A percentile compares a stretch with the other conserved stretches of the same genome.
Conservation (phyloP, 1,284 basidiomycete species). For the Cutaneotrichosporon dermatis region DNA sequence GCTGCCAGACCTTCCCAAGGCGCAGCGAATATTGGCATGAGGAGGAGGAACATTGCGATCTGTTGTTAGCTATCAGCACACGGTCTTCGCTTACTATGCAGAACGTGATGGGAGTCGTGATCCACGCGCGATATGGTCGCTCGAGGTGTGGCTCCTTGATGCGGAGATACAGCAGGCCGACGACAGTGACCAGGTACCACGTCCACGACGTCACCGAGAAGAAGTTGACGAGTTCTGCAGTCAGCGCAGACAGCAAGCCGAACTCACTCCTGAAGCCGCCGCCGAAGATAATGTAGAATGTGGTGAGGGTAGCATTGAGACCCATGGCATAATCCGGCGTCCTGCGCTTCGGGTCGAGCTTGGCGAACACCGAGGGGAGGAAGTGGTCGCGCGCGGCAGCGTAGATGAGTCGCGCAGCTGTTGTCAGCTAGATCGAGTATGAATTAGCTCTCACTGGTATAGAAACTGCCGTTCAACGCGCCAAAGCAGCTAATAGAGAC, state of each 20-base stretch:
- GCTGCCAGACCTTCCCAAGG: conserved; percentile 83
- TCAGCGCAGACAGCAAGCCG: not conserved
- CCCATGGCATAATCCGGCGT: conserved; percentile 82
- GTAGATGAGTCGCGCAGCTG: conserved; percentile 70
- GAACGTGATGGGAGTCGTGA: conserved; percentile 84
- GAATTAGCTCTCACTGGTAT: too few species aligned
- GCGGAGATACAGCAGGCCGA: conserved; percentile 81
- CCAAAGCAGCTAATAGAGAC: conserved; percentile 94
- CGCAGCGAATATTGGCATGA: conserved; percentile 92
- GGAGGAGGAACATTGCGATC: conserved; percentile 85
- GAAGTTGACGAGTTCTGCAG: conserved; percentile 67
- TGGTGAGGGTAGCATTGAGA: conserved; percentile 69
- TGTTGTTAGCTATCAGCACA: conserved; percentile 39
- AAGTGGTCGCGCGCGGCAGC: conserved; percentile 84
- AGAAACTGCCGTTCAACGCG: conserved; percentile 79
- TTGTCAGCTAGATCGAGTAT: conserved; percentile 11
- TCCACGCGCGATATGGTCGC: conserved; percentile 86
- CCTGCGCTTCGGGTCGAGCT: conserved; percentile 63
- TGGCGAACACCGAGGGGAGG: conserved; percentile 74
- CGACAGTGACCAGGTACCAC: conserved; percentile 84
- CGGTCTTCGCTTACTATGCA: conserved; percentile 62
- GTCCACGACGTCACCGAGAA: conserved; percentile 61
- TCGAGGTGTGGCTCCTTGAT: conserved; percentile 86
- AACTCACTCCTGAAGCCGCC: conserved; percentile 71
- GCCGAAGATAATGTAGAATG: conserved; percentile 72